phyloP scores from a whole-genome alignment of 2,329 filamentous ascomycete species.

The Nemania diffusa region DNA sequence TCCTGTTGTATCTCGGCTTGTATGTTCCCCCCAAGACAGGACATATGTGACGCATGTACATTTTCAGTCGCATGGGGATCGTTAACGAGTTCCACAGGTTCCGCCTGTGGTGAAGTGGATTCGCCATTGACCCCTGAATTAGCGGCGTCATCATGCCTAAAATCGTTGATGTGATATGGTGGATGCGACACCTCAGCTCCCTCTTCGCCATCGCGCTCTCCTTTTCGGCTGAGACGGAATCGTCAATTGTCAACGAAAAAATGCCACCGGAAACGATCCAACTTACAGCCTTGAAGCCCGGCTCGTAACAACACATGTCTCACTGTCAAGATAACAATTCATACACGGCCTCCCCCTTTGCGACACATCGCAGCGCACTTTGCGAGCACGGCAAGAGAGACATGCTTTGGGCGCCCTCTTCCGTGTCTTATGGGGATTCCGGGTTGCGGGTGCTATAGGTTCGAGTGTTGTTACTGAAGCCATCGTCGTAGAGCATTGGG shows the following conservation, averaged over 20 bases:
- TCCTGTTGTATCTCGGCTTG: constrained; percentile 30
- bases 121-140: constrained; percentile 46
- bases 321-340: constrained; percentile 63
- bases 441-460: constrained; percentile 46
- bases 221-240: constrained; percentile 42
- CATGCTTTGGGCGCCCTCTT: constrained; percentile 63
- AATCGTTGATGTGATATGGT: constrained; percentile 45
- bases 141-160: constrained; percentile 43
- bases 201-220: constrained; percentile 46
- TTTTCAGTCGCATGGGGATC: constrained; percentile 29
- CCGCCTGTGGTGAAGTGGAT: constrained; percentile 34
- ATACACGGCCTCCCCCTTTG: constrained; percentile 62
- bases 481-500: constrained; percentile 25
- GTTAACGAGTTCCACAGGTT: constrained; percentile 35
- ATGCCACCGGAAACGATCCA: neutral
- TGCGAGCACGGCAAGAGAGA: constrained; percentile 61
- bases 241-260: constrained; percentile 21
- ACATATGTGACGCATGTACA: constrained; percentile 27
- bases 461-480: constrained; percentile 39
- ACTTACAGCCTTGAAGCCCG: constrained; percentile 55
- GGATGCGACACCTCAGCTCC: constrained; percentile 47
- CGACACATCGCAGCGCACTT: constrained; percentile 62
- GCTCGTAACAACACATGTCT: constrained; percentile 55
- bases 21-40: constrained; percentile 23
- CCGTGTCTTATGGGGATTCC: constrained; percentile 51